Base-by-base conservation (phyloP, 805 yeast species). In the Wickerhamiella occidentalis region DNA sequence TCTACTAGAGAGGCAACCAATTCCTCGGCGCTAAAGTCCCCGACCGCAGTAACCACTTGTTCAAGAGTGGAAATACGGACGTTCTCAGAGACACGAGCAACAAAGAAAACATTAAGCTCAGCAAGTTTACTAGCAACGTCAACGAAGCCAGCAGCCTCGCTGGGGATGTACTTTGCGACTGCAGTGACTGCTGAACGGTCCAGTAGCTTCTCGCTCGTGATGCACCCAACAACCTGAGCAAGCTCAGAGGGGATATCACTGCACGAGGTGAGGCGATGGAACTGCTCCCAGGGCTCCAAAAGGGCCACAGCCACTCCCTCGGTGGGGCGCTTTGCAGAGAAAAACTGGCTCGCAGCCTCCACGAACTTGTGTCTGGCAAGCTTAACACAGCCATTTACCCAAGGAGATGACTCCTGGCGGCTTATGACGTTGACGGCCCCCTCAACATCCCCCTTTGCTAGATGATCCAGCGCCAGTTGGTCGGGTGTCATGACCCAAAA, bases 21-120 rank as follows among this genome's bases (percentile, higher is more conserved):
- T 36, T 18, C 37, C 41, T 48, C 51, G 8, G 51, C 36, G 5
- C 43, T 45, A 6, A 51, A 18, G 3, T 37, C 47, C 4, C 40
- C 43, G 5, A 53, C 38, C 6, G 41, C 47, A 19, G 33, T 40
- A 3, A 52, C 22, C 15, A 47, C 28, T 17, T 17, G 18, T 8
- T 18, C 43, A 3, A 58, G 21, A 2, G 57, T 52, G 7, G 36
- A 22, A 18, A 56, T 18, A 6, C 28, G 40, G 1, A 53, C 46
- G 13, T 56, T 54, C 22, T 49, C 52, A 2, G 61, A 53, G n/a
- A 46, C 41, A 12, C 25, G 42, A 18, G 55, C 45, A 13, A 50
- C 51, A 6, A 45, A 51, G 7, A 45, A 29, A 6, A 58, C 26
- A 44, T 56, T 56, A 42, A 52, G 54, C 26, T 54, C 56, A 3